Evolutionary conservation across 345 rosid species (phyloP), one percentile per base, ranked within the genome.

Genomic region (Limnanthes douglasii): DNA sequence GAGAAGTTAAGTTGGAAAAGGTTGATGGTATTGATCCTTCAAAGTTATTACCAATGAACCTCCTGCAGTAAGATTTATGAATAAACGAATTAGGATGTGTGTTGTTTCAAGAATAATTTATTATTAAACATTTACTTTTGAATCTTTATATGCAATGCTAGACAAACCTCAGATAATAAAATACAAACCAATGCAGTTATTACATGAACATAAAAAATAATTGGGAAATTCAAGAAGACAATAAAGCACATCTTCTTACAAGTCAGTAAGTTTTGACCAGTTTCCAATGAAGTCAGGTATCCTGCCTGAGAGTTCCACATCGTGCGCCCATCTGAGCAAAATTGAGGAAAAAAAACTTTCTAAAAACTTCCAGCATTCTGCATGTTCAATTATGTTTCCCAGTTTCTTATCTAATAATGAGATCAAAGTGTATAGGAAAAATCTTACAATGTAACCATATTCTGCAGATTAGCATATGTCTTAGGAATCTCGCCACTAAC

Each of bases 251-350:
- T 32, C 12, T 10, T 12, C 78, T 61, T 33, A 83, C 92, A 83
- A 37, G 7, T 23, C 5, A 18, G 3, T 9, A 46, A 83, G 69
- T 25, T 43, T 69, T 38, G 75, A 48, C 83, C 74, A 78, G 37
- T 57, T 70, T 30, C 86, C 95, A 22, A 70, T 64, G 30, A 83
- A 72, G 37, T 57, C 73, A 1, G 96, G 96, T 49, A 85, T 59
- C 18, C 8, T 58, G 39, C 96, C 88, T 3, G 73, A 69, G 34
- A 76, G 59, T 39, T 57, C 57, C 50, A 32, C 59, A 50, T 76
- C 85, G 10, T 70, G 56, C 34, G 69, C 75, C 79, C 67, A 60
- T 49, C 93, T 85, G 72, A 40, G 29, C 47, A 19, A 5, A 40
- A 41, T 40, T 18, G 30, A 29, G 18, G 17, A 28, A 21, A 5